These are phyloP conservation scores for Russula foetens DNA, from an alignment of 768 basidiomycete genomes.

Conservation along the genomic window DNA sequence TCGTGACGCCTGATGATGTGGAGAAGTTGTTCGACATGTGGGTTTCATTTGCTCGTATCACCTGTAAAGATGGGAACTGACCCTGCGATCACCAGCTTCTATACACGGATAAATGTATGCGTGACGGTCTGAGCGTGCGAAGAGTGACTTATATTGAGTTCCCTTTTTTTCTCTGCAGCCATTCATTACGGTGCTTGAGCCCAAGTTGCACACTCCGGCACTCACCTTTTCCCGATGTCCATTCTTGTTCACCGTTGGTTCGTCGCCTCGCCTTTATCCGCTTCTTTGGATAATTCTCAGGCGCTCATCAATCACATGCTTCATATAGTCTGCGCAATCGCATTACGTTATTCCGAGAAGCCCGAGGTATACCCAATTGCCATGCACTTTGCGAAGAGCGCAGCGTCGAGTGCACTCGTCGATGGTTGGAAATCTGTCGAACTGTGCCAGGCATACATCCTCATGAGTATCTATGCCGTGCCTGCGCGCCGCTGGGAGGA, in stretches of 20 bases:
- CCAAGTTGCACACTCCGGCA: slow-evolving; percentile 76
- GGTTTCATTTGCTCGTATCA: slow-evolving; percentile 25
- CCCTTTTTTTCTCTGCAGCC: slow-evolving; percentile 63
- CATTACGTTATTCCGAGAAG: slow-evolving; percentile 72
- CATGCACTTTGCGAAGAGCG: slow-evolving; percentile 69
- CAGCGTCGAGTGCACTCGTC: slow-evolving; percentile 71
- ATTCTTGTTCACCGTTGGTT: slow-evolving; percentile 87
- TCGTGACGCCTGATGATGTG: slow-evolving; percentile 71
- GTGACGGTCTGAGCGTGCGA: not conserved
- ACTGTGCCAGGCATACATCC: slow-evolving; percentile 74
- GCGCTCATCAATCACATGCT: not conserved
- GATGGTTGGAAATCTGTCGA: slow-evolving; percentile 77
- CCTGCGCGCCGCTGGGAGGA: slow-evolving; percentile 81
- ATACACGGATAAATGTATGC: slow-evolving; percentile 54
- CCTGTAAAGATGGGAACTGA: not conserved
- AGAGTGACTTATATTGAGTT: slow-evolving; percentile 38
- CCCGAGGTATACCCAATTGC: slow-evolving; percentile 60
- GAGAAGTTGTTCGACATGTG: slow-evolving; percentile 81
- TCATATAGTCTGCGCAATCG: slow-evolving; percentile 69
- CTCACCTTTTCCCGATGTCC: slow-evolving; percentile 76
- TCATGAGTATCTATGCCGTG: slow-evolving; percentile 68
- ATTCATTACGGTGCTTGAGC: slow-evolving; percentile 73
- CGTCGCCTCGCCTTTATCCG: slow-evolving; percentile 30
- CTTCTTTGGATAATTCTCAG: not conserved
- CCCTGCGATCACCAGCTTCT: slow-evolving; percentile 44